Conservation (phyloP, 345 rosid species). For the Dipteronia sinensis region DNA sequence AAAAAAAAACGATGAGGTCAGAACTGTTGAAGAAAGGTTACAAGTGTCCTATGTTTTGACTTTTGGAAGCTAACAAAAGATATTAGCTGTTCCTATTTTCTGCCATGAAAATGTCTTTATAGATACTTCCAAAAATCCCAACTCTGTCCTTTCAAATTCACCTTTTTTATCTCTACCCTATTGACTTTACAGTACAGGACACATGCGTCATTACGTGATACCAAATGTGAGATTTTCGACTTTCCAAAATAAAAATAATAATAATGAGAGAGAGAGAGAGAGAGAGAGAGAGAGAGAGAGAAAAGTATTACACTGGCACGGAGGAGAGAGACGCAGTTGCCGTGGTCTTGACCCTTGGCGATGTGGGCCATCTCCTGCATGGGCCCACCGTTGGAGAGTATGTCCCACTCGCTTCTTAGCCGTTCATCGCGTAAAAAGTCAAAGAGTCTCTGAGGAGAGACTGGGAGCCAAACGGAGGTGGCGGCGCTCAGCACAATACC, state of each 20-base stretch:
- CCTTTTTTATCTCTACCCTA: slow-evolving; percentile 37
- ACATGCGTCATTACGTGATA: slow-evolving; percentile 11
- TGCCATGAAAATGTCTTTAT: slow-evolving; percentile 18
- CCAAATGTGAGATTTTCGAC: not conserved
- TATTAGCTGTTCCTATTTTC: slow-evolving; percentile 21
- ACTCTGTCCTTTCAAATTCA: slow-evolving; percentile 31
- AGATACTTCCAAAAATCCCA: slow-evolving; percentile 44
- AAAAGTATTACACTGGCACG: slow-evolving; percentile 70
- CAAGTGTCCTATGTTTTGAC: slow-evolving; percentile 60
- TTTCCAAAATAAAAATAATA: not conserved
- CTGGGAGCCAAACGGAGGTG: slow-evolving; percentile 92
- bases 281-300: too few relatives aligned
- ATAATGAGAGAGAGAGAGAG: not conserved
- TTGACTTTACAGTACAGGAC: slow-evolving; percentile 32
- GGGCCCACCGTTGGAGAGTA: slow-evolving; percentile 93
- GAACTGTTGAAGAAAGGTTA: slow-evolving; percentile 36
- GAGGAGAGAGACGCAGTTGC: slow-evolving; percentile 94
- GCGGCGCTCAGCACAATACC: slow-evolving; percentile 89
- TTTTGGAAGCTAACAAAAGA: slow-evolving; percentile 29
- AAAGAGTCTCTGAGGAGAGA: slow-evolving; percentile 70
- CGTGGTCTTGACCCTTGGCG: slow-evolving; percentile 92
- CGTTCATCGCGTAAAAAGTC: slow-evolving; percentile 85
- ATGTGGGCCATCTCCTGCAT: slow-evolving; percentile 98
- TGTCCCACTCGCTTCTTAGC: slow-evolving; percentile 93
- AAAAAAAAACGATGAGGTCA: slow-evolving; percentile 10